Conservation (phyloP, 1,284 basidiomycete genomes). For the Albatrellus sp. region DNA sequence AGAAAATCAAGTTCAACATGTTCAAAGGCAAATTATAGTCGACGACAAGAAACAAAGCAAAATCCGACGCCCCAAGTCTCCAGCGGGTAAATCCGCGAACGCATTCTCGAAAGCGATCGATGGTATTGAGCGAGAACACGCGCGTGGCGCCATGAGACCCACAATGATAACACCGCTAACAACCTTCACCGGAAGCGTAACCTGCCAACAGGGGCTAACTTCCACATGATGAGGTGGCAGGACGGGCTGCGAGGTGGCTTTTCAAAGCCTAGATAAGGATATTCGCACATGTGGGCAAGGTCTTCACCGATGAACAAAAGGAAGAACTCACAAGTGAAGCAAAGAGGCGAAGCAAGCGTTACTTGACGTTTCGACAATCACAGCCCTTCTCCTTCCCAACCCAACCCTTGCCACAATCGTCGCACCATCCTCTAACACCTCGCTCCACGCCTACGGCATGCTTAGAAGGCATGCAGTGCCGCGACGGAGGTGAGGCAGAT, state of each 20-base stretch:
- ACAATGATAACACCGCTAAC: neutral
- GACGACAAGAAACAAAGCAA: too few species aligned
- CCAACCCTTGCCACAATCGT: slow-evolving; percentile 60
- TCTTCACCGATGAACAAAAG: neutral
- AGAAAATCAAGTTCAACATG: too few species aligned
- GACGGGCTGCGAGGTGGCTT: slow-evolving; percentile 6
- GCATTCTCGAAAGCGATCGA: too few species aligned
- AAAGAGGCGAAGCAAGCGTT: slow-evolving; percentile 10
- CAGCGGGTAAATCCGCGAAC: too few species aligned
- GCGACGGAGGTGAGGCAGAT: slow-evolving; percentile 8
- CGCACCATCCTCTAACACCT: slow-evolving; percentile 56
- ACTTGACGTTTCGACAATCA: slow-evolving; percentile 59
- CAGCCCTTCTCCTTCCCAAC: slow-evolving; percentile 45
- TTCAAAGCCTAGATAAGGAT: slow-evolving; percentile 13
- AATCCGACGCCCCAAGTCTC: too few species aligned
- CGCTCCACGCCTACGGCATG: slow-evolving; percentile 48
- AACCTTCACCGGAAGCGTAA: too few species aligned
- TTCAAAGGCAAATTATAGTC: too few species aligned
- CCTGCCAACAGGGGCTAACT: too few species aligned
- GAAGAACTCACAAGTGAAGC: slow-evolving; percentile 5
- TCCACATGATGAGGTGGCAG: slow-evolving; percentile 8
- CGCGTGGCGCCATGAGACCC: neutral
- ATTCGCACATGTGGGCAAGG: too few species aligned
- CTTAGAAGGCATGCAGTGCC: slow-evolving; percentile 17
- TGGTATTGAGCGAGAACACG: neutral